Evolutionary conservation across 306 rosid species (phyloP).

Genomic region (Amphicarpaea edgeworthii): DNA sequence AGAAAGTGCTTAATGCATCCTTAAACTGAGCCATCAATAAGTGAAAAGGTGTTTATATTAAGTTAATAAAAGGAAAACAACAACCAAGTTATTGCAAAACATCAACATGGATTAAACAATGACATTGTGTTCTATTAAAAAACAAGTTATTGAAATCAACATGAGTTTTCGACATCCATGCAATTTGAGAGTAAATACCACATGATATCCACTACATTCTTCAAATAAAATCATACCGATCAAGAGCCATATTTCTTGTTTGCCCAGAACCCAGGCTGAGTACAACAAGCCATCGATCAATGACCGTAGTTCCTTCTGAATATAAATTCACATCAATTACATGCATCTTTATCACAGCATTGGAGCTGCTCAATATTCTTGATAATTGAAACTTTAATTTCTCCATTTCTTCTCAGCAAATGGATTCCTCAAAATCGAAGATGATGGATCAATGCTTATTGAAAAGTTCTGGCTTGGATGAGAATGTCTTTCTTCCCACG

Average conservation of each 20-base stretch:
- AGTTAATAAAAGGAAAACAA: slow-evolving; percentile 26
- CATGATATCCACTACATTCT: slow-evolving; percentile 20
- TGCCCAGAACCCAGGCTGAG: slow-evolving; percentile 98
- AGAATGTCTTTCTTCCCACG: slow-evolving; percentile 84
- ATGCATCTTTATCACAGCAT: slow-evolving; percentile 82
- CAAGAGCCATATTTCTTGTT: slow-evolving; percentile 98
- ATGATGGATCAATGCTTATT: slow-evolving; percentile 71
- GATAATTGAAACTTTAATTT: slow-evolving; percentile 96
- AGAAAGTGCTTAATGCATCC: slow-evolving; percentile 38
- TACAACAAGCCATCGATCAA: slow-evolving; percentile 90
- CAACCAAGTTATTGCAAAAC: slow-evolving; percentile 30
- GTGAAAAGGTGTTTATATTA: slow-evolving; percentile 22
- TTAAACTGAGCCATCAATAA: slow-evolving; percentile 29
- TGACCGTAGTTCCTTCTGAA: slow-evolving; percentile 63
- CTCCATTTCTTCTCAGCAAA: slow-evolving; percentile 94
- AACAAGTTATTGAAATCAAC: slow-evolving; percentile 2
- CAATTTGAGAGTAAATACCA: slow-evolving; percentile 18
- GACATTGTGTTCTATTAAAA: slow-evolving; percentile 15
- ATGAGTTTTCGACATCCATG: slow-evolving; percentile 38
- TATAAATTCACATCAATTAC: slow-evolving; percentile 71
- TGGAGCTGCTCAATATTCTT: slow-evolving; percentile 88
- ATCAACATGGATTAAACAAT: not conserved
- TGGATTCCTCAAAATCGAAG: slow-evolving; percentile 87
- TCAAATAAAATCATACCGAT: slow-evolving; percentile 64
- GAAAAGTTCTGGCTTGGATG: slow-evolving; percentile 72